Base-by-base conservation (phyloP, 2,329 filamentous ascomycete species). In the Pyrenochaeta sp. region DNA sequence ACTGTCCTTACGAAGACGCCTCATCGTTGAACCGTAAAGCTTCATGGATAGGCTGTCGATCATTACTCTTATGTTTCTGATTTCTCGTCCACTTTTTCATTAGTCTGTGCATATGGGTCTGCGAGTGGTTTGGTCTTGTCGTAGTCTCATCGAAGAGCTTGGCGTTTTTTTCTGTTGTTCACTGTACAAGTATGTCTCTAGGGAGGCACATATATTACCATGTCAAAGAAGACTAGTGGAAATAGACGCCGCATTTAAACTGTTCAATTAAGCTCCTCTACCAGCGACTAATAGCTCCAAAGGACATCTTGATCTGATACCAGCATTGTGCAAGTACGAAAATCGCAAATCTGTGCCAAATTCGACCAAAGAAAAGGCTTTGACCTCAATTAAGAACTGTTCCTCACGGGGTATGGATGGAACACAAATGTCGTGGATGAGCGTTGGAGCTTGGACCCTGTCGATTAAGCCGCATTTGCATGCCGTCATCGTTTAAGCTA, bases 401-500 rank as follows among this genome's bases (percentile, higher is more conserved):
- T 9, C 9, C 23, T 27, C 23, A 9, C 9, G 23, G 23, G 23
- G 4, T 5, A 27, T 27, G 4, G 23, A 27, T 27, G 4, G 9
- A 27, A 27, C 9, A 9, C 23, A 27, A 5, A 9, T 27, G 23
- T 54, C 36, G 50, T 55, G 44, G 36, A 33, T 31, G 17, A 21
- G 15, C 32, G 29, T 42, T 50, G 45, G 37, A 53, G 42, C 49
- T 45, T 52, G 54, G 56, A 50, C 50, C 49, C 47, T 46, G 54
- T 31, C 45, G 51, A 55, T 57, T 32, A 42, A 39, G 30, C 47
- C 15, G 49, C 42, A 52, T 58, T 57, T 58, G 52, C 53, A 64
- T 69, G 67, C 57, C 61, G 61, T 69, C 66, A 70, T 72, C 62
- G 63, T 57, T 60, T 36, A 54, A 62, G 63, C 60, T 56, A 21